A percentile compares a stretch with the other conserved stretches of the same genome.
These are phyloP conservation scores for Fusarium sp. DNA, from an alignment of 2,329 filamentous ascomycete species.

Conservation along the genomic window DNA sequence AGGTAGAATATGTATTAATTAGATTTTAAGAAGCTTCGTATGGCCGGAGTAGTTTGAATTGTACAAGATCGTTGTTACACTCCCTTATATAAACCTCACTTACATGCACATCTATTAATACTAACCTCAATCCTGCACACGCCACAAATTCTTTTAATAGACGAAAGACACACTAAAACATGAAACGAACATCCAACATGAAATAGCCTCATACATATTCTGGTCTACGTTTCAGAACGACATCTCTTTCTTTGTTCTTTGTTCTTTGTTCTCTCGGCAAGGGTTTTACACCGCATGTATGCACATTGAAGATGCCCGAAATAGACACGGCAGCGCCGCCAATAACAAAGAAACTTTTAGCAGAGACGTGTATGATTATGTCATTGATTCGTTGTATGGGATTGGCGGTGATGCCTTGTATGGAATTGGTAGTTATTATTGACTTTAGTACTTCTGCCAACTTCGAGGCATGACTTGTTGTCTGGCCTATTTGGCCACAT, in stretches of 20 bases:
- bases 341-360: neutral
- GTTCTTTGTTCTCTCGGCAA: slow-evolving; percentile 31
- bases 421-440: neutral
- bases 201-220: too few relatives aligned
- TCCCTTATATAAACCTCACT: neutral
- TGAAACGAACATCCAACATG: neutral
- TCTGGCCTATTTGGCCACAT: neutral
- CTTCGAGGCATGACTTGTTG: neutral
- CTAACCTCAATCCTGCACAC: neutral
- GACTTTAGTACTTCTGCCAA: neutral
- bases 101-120: neutral
- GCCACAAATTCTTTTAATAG: slow-evolving; percentile 24
- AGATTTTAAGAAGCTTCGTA: accelerated
- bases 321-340: neutral
- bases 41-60: neutral
- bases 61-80: neutral
- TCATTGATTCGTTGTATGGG: neutral
- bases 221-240: neutral
- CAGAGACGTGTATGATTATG: accelerated
- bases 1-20: neutral
- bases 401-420: neutral
- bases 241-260: slow-evolving; percentile 30
- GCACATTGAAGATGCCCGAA: slow-evolving; percentile 3
- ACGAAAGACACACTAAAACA: neutral
- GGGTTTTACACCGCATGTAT: neutral